Base-by-base conservation (phyloP, 495 filamentous ascomycete genomes). In the Sporormia fimetaria region DNA sequence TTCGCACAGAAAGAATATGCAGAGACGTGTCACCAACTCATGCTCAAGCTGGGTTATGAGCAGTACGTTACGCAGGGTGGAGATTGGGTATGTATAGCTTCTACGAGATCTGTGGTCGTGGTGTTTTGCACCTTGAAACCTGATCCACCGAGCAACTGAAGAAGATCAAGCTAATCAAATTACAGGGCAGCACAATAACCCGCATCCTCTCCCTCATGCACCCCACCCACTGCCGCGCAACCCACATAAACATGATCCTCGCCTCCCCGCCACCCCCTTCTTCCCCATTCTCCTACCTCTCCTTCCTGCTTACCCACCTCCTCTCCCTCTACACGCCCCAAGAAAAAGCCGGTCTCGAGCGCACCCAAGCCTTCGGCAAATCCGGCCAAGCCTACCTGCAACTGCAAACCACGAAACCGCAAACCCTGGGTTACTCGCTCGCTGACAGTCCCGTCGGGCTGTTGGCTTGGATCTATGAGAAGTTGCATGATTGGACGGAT, bases 61-160 rank as follows among this genome's bases (percentile, higher is more conserved):
- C 49, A 73, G 42, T 87, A 87, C 54, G 71, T 80, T 1, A 71
- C 66, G 2, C 74, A 79, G 50, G 78, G 73, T 24, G 78, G 80
- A 34, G 80, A 83, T 50, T 78, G 76, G 73, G 80, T 43, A 21
- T 26, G 40, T 14, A 32, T 7, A 7, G 78, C 20, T 75, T 61
- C 37, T 61, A 64, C 42, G 71, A 81, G 33, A 70, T 71, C 27
- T 67, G 77, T 22, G 45, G 61, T n/a, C 62, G 82, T 5, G 73
- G 66, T 2, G 48, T 63, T 21, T 51, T 72, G 6, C 75, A 76
- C 45, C 75, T 76, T 0, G 35, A 64, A 18, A 52, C 68, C 50
- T 74, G 72, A 54, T 62, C 68, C 21, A 77, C 76, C 15, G 67
- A 64, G 9, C 80, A 83, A 47, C 56, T 84, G 22, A 80, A 80